These are phyloP conservation scores for Corylus avellana DNA, from an alignment of 306 rosid genomes.

Conservation along the genomic window DNA sequence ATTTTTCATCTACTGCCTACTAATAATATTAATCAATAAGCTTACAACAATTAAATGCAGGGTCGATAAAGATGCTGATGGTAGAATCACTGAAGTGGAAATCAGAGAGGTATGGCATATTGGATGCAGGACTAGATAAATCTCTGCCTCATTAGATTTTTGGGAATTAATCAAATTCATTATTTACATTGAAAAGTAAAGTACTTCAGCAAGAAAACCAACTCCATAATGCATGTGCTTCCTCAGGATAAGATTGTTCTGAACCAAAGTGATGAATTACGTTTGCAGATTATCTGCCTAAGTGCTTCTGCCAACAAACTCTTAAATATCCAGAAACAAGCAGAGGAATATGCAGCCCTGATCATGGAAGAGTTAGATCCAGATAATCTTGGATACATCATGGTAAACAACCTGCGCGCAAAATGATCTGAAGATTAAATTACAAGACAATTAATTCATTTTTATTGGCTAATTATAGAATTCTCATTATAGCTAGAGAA, in stretches of 20 bases:
- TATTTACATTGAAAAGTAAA: too few species aligned
- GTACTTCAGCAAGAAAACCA: too few species aligned
- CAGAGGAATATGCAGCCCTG: conserved; percentile 73
- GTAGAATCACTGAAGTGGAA: conserved; percentile 64
- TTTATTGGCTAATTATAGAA: background rate
- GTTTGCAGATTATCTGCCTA: conserved; percentile 57
- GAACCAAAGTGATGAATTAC: conserved; percentile 8
- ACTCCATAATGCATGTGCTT: conserved; percentile 1
- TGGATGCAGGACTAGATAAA: background rate
- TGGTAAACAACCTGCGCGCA: conserved; percentile 39
- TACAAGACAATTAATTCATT: background rate
- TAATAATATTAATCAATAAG: background rate
- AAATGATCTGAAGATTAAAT: background rate
- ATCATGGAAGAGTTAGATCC: conserved; percentile 80
- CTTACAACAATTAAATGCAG: conserved; percentile 41
- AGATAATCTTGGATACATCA: conserved; percentile 56
- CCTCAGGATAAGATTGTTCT: conserved; percentile 5
- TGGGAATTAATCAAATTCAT: too few species aligned
- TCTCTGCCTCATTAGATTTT: background rate
- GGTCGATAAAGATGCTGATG: conserved; percentile 76
- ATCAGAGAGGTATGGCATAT: conserved; percentile 50
- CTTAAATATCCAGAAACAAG: conserved; percentile 58
- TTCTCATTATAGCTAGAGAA: conserved; percentile 18
- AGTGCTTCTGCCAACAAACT: conserved; percentile 72
- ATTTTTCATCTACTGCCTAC: background rate